Evolutionary conservation across 1,284 basidiomycete species (phyloP).

Genomic region (Sporisorium reilianum): DNA sequence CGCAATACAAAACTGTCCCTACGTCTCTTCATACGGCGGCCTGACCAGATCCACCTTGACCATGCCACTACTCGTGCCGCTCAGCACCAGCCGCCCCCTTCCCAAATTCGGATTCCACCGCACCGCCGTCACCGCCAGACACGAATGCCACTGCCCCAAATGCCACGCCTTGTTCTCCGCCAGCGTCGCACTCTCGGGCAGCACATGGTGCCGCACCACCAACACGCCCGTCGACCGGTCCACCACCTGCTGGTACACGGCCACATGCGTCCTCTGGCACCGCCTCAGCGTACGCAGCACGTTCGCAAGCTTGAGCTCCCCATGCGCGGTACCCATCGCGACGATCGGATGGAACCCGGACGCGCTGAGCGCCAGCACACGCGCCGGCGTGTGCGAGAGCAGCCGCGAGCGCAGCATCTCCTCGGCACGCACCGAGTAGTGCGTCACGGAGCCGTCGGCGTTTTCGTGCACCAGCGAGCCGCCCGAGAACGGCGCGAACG

Average conservation of each 20-base stretch:
- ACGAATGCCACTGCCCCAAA: constrained; percentile 22
- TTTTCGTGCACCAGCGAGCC: constrained; percentile 30
- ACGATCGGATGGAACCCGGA: constrained; percentile 30
- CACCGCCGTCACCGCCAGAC: constrained; percentile 24
- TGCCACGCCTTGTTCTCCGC: constrained; percentile 24
- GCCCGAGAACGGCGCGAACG: constrained; percentile 16
- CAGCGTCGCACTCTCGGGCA: constrained; percentile 13
- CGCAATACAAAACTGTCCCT: background rate
- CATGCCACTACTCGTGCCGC: constrained; percentile 24
- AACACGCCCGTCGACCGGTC: constrained; percentile 23
- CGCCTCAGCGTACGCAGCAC: constrained; percentile 11
- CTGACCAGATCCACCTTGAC: constrained; percentile 33
- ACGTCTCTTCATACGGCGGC: constrained; percentile 22
- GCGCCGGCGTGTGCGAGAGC: constrained; percentile 14
- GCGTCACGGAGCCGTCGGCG: constrained; percentile 32
- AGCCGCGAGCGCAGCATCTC: constrained; percentile 27
- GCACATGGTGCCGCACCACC: constrained; percentile 9
- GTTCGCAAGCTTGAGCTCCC: constrained; percentile 40
- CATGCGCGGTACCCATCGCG: constrained; percentile 29
- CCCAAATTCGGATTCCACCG: constrained; percentile 41
- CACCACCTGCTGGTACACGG: constrained; percentile 25
- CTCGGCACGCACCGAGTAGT: constrained; percentile 27
- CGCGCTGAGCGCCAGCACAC: constrained; percentile 11
- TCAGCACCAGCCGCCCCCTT: constrained; percentile 16
- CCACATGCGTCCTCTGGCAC: constrained; percentile 12